A percentile compares a stretch with the other conserved stretches of the same genome.
These are phyloP conservation scores for Withania somnifera DNA, from an alignment of 305 asterid genomes.

Conservation along the genomic window DNA sequence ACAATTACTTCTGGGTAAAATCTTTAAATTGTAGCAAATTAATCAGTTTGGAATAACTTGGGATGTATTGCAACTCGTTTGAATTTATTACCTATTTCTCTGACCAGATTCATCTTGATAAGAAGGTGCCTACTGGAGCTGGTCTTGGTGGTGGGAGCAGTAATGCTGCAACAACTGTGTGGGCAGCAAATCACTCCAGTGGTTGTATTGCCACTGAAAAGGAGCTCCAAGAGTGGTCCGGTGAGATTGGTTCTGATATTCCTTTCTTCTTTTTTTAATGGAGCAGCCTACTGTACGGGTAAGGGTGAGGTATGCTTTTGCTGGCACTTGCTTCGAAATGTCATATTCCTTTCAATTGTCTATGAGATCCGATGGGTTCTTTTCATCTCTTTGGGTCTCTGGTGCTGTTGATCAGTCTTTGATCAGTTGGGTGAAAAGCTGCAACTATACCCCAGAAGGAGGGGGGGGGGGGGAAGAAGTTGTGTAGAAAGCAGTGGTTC, in stretches of 20 bases:
- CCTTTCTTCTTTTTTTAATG: conserved; percentile 97
- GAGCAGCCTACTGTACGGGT: conserved; percentile 94
- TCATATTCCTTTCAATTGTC: background rate
- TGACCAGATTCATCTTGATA: conserved; percentile 80
- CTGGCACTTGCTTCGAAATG: background rate
- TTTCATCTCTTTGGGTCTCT: background rate
- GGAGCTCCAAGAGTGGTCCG: conserved; percentile 93
- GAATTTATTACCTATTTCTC: background rate
- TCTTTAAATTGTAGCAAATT: background rate
- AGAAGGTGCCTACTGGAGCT: conserved; percentile 94
- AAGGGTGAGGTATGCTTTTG: conserved; percentile 71
- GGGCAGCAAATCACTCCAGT: conserved; percentile 97
- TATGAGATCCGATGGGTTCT: background rate
- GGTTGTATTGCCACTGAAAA: conserved; percentile 74
- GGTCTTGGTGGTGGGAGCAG: conserved; percentile 99
- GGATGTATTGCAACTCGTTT: background rate
- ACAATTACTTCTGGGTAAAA: conserved; percentile 75
- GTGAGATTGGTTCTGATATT: conserved; percentile 91
- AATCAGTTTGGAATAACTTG: background rate
- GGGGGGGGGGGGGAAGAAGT: background rate
- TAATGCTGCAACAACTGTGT: conserved; percentile 96
- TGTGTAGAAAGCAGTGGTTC: background rate
- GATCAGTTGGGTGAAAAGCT: background rate
- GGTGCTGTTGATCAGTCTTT: background rate
- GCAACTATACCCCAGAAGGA: background rate